A percentile compares a stretch with the other conserved stretches of the same genome.
Evolutionary conservation across 1,284 basidiomycete genomes (phyloP).

Genomic region (Leucoagaricus sp.): DNA sequence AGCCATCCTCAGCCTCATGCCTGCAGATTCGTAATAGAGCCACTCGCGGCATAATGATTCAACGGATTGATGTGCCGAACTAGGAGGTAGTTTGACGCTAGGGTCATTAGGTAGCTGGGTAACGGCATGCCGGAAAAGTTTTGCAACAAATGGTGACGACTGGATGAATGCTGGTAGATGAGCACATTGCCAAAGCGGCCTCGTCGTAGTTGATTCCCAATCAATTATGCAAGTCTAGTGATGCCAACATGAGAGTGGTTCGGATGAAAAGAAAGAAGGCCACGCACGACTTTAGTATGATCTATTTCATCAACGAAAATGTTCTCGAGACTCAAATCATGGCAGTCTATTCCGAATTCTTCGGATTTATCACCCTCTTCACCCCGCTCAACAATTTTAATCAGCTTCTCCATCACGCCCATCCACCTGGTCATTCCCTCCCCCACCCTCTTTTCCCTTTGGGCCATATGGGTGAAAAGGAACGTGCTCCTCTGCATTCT

Average conservation of each 20-base stretch:
- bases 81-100: slow-evolving; percentile 25
- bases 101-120: slow-evolving; percentile 41
- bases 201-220: slow-evolving; percentile 82
- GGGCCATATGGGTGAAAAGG: slow-evolving; percentile 63
- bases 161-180: slow-evolving; percentile 79
- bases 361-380: slow-evolving; percentile 36
- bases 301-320: slow-evolving; percentile 75
- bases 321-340: slow-evolving; percentile 80
- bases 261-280: slow-evolving; percentile 12
- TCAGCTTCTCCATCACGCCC: slow-evolving; percentile 60
- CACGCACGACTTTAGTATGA: slow-evolving; percentile 60
- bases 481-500: slow-evolving; percentile 77
- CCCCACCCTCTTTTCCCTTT: slow-evolving; percentile 60
- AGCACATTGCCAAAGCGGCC: slow-evolving; percentile 79
- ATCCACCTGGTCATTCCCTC: slow-evolving; percentile 72
- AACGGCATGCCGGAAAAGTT: slow-evolving; percentile 67
- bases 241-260: slow-evolving; percentile 2
- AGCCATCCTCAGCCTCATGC: slow-evolving; percentile 66
- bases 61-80: slow-evolving; percentile 21
- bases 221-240: slow-evolving; percentile 78
- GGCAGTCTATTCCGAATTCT: slow-evolving; percentile 73
- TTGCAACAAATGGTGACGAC: slow-evolving; percentile 68
- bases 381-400: slow-evolving; percentile 26
- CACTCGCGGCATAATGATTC: slow-evolving; percentile 61
- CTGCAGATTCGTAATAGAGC: slow-evolving; percentile 67